Base-by-base conservation (phyloP, 2,329 filamentous ascomycete species). In the Fusarium mundagurra region DNA sequence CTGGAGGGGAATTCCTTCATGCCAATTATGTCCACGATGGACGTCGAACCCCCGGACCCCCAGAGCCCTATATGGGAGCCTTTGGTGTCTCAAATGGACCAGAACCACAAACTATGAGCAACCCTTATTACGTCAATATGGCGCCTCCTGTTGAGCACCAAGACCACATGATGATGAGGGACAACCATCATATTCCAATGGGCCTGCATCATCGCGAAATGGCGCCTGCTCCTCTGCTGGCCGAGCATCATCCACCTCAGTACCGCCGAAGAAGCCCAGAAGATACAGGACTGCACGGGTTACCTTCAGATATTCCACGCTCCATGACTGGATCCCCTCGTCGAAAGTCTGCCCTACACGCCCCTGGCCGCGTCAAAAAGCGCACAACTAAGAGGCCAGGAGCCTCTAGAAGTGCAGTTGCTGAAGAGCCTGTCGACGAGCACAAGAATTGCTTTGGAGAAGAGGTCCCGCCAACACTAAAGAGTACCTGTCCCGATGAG, bases 401-500 rank as follows among this genome's bases (percentile, higher is more conserved):
- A 10, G 55, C 60, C 17, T n/a, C 69, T 27, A 72, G 71, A 44
- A 70, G 41, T 24, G 38, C 61, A 24, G 45, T 64, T 14, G n/a
- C 69, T 43, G 67, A 72, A 47, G 71, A 80, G 29, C 77, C 80
- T 39, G 57, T 74, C 10, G 77, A 79, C 14, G 81, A 83, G 34
- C 79, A 81, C 71, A 79, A 78, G 59, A 84, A 84, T 70, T 84
- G 81, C 69, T 72, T 78, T 43, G 77, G 80, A 12, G 59, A 82
- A 57, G 77, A 83, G 71, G 72, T 81, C 54, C 77, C 82, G 3
- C 82, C 84, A 29, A 80, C 75, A 5, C 81, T 89, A 48, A 86
- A 85, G 62, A 79, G 81, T 29, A 82, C 82, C 24, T 86, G 86
- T 33, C 85, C 86, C 3, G 82, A 85, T 5, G 85, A 88, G 39